A percentile compares a stretch with the other conserved stretches of the same genome.
Conservation (phyloP, 257 asterid genomes). For the Jacaranda copaia region DNA sequence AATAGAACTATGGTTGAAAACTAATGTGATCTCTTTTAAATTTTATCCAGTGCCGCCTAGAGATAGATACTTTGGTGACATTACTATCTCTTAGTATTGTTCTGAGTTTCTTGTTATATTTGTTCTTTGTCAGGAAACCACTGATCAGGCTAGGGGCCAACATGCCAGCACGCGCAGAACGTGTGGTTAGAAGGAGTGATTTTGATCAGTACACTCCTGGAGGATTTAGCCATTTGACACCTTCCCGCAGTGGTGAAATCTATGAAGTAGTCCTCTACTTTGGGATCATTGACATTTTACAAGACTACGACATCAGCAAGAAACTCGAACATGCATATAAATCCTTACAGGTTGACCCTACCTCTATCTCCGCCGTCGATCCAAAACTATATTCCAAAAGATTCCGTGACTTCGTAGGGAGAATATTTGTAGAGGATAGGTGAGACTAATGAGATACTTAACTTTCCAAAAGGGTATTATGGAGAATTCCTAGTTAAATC, state of each 20-base stretch:
- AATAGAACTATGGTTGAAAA: neutral
- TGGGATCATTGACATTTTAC: conserved; percentile 83
- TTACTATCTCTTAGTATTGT: too few species aligned
- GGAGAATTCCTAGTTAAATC: conserved; percentile 18
- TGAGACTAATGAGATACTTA: conserved; percentile 23
- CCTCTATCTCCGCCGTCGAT: conserved; percentile 81
- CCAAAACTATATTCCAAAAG: conserved; percentile 78
- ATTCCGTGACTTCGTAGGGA: conserved; percentile 72
- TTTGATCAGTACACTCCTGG: conserved; percentile 54
- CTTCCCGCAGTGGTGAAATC: conserved; percentile 56
- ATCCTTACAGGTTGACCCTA: conserved; percentile 72
- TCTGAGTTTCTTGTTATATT: neutral
- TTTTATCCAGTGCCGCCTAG: too few species aligned
- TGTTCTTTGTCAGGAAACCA: conserved; percentile 56
- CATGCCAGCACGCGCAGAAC: conserved; percentile 78
- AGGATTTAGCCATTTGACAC: conserved; percentile 42
- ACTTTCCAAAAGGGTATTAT: neutral
- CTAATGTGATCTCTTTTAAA: neutral
- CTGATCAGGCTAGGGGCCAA: conserved; percentile 66
- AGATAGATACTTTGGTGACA: too few species aligned
- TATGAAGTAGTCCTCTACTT: conserved; percentile 76
- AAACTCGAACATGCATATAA: conserved; percentile 82
- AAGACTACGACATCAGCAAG: conserved; percentile 83
- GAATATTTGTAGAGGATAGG: conserved; percentile 68
- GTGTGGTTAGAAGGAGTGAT: conserved; percentile 56